Percentiles rank a stretch among this genome's conserved stretches.
These are phyloP conservation scores for Carex littledalei DNA, from an alignment of 176 grass and related monocot species.

Conservation along the genomic window DNA sequence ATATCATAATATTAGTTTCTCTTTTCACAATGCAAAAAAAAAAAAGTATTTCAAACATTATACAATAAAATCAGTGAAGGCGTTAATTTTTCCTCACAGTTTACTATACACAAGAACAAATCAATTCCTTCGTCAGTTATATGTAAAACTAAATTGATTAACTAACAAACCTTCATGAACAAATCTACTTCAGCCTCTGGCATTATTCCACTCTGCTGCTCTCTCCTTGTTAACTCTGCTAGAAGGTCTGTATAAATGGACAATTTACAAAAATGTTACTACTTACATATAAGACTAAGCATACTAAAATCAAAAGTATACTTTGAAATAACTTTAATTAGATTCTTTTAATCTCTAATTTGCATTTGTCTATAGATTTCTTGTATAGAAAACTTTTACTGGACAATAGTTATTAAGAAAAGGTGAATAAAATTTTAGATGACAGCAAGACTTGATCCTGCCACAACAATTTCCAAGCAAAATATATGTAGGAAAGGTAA, in stretches of 20 bases:
- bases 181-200: slow-evolving; percentile 93
- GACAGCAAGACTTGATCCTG: not conserved
- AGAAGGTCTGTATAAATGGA: slow-evolving; percentile 59
- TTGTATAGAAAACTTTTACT: not conserved
- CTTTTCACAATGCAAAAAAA: not conserved
- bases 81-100: not conserved
- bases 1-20: not conserved
- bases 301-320: not conserved
- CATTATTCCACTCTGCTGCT: slow-evolving; percentile 70
- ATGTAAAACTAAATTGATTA: not conserved
- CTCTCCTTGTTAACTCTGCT: slow-evolving; percentile 72
- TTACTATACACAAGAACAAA: not conserved
- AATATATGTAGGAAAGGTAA: not conserved
- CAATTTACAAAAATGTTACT: not conserved
- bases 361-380: not conserved
- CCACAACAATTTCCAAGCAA: not conserved
- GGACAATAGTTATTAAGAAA: not conserved
- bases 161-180: slow-evolving; percentile 82
- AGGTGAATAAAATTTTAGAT: not conserved
- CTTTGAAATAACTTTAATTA: not conserved
- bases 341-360: not conserved
- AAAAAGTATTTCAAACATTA: not conserved
- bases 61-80: not conserved
- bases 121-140: not conserved
- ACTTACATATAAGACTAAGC: not conserved